phyloP scores from a whole-genome alignment of 352 stramenopile genomes.

The Phytophthora ramorum region DNA sequence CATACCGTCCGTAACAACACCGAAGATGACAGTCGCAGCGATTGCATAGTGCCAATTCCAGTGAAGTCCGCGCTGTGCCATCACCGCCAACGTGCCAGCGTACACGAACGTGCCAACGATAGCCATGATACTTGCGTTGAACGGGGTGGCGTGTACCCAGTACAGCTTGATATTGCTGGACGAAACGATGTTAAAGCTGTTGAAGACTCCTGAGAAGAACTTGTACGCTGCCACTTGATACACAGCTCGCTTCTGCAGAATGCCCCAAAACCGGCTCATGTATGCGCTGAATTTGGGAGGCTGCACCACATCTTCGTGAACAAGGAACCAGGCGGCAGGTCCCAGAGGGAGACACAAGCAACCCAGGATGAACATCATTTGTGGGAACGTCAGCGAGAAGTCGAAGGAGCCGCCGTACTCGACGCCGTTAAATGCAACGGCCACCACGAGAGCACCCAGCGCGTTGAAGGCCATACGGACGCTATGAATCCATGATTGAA shows the following conservation, averaged over 20 bases:
- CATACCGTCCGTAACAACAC: conserved; percentile 44
- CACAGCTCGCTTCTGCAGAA: conserved; percentile 66
- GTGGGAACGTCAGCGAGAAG: conserved; percentile 58
- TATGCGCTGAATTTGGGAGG: conserved; percentile 43
- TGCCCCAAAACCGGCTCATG: conserved; percentile 52
- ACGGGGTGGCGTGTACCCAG: conserved; percentile 66
- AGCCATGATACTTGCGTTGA: conserved; percentile 62
- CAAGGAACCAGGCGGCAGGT: conserved; percentile 38
- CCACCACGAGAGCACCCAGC: conserved; percentile 50
- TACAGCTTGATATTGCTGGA: conserved; percentile 60
- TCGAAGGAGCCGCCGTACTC: conserved; percentile 66
- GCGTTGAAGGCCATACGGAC: conserved; percentile 57
- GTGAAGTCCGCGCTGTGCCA: conserved; percentile 47
- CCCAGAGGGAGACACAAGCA: conserved; percentile 44
- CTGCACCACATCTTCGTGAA: conserved; percentile 32
- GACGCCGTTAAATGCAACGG: conserved; percentile 54
- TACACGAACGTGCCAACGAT: conserved; percentile 61
- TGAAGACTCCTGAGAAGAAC: conserved; percentile 69
- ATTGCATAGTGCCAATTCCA: conserved; percentile 70
- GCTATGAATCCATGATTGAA: conserved; percentile 71
- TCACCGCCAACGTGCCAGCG: conserved; percentile 53
- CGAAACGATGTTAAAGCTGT: conserved; percentile 67
- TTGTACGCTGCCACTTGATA: conserved; percentile 71
- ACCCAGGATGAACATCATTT: conserved; percentile 56
- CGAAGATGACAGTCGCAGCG: conserved; percentile 39